A percentile compares a stretch with the other conserved stretches of the same genome.
Evolutionary conservation across 805 yeast species (phyloP).

Genomic region (Saccharomycopsis selenospora): DNA sequence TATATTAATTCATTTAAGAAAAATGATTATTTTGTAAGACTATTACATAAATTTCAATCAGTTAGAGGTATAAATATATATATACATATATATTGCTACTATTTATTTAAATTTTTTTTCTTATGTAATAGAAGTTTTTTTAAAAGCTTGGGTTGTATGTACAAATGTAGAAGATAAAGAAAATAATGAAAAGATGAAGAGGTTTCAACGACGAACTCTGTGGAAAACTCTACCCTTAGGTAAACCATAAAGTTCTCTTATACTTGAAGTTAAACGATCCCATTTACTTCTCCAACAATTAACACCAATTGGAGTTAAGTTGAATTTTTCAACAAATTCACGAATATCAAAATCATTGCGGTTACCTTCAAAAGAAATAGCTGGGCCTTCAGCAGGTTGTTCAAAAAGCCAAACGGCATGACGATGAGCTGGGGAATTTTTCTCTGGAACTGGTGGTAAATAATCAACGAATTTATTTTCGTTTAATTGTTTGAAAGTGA

Average conservation of each 20-base stretch:
- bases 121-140: too few species aligned
- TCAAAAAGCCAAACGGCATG: slow-evolving; percentile 86
- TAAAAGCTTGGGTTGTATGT: too few species aligned
- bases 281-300: slow-evolving; percentile 83
- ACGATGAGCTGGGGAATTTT: slow-evolving; percentile 77
- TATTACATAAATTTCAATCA: too few species aligned
- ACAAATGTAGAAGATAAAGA: too few species aligned
- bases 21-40: too few species aligned
- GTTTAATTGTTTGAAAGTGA: slow-evolving; percentile 36
- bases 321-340: slow-evolving; percentile 46
- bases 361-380: slow-evolving; percentile 24
- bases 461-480: slow-evolving; percentile 43
- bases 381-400: slow-evolving; percentile 38
- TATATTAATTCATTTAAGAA: too few species aligned
- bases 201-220: slow-evolving; percentile 39
- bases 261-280: slow-evolving; percentile 64
- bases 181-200: too few species aligned
- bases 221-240: slow-evolving; percentile 70
- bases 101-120: too few species aligned
- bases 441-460: slow-evolving; percentile 82
- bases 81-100: too few species aligned
- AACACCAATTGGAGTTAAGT: slow-evolving; percentile 78
- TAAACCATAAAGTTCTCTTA: slow-evolving; percentile 68
- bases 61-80: too few species aligned
- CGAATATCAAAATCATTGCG: slow-evolving; percentile 66